phyloP scores from a whole-genome alignment of 306 rosid genomes.

The Prunus armeniaca region DNA sequence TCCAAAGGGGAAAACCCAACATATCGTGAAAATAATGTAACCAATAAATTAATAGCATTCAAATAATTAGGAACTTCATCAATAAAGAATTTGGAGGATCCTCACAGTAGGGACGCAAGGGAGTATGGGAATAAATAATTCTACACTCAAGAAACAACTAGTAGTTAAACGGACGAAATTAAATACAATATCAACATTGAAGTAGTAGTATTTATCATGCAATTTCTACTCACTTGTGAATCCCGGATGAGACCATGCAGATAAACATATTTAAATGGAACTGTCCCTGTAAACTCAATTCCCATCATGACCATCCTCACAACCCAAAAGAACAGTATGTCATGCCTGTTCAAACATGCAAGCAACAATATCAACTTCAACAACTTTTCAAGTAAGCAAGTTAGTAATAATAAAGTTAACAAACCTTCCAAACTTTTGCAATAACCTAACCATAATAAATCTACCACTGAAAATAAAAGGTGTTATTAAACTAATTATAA shows the following conservation, averaged over 20 bases:
- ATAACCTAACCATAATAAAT: background rate
- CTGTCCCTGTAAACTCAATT: constrained; percentile 82
- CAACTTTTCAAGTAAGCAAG: background rate
- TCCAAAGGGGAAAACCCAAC: background rate
- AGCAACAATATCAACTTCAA: constrained; percentile 13
- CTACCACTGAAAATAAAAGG: background rate
- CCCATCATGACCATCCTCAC: constrained; percentile 99
- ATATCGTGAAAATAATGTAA: background rate
- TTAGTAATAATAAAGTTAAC: background rate
- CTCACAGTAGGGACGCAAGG: background rate
- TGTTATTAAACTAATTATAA: too few relatives aligned
- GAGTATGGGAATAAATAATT: background rate
- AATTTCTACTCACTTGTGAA: constrained; percentile 62
- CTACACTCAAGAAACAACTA: background rate
- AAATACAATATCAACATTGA: constrained; percentile 16
- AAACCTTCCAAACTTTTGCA: background rate
- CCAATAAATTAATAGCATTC: background rate
- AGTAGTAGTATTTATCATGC: constrained; percentile 1
- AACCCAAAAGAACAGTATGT: constrained; percentile 97
- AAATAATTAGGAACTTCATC: background rate
- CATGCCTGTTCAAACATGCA: constrained; percentile 67
- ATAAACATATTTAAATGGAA: constrained; percentile 85
- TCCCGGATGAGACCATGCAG: constrained; percentile 96
- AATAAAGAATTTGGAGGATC: constrained; percentile 1
- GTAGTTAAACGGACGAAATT: background rate